A percentile compares a stretch with the other conserved stretches of the same genome.
These are phyloP conservation scores for Chalciporus pseudorubinellus DNA, from an alignment of 768 basidiomycete species.

Conservation along the genomic window DNA sequence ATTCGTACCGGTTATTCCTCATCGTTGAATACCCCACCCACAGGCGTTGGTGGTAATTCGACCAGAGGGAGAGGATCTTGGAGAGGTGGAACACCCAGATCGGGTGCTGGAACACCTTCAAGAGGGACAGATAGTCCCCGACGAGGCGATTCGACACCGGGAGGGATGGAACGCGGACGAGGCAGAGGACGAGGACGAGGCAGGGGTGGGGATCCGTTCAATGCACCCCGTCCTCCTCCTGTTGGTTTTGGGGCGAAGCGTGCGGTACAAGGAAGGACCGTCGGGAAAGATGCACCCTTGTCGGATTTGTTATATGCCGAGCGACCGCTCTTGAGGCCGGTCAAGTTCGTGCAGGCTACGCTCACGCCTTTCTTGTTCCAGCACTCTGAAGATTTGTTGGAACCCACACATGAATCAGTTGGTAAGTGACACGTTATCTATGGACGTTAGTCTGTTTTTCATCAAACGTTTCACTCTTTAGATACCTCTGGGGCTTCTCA, in stretches of 20 bases:
- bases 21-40: conserved; percentile 4
- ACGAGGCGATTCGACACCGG: conserved; percentile 7
- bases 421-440: conserved; percentile 39
- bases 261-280: neutral
- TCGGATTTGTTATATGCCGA: conserved; percentile 55
- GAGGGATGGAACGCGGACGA: conserved; percentile 20
- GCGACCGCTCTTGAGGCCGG: conserved; percentile 62
- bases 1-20: neutral
- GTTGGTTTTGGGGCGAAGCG: conserved; percentile 1
- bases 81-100: conserved; percentile 11
- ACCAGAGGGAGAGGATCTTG: conserved; percentile 5
- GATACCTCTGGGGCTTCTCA: conserved; percentile 48
- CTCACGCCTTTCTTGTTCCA: conserved; percentile 50
- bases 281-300: conserved; percentile 42
- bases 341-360: conserved; percentile 65
- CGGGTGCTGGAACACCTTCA: conserved; percentile 11
- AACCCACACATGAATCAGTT: conserved; percentile 49
- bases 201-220: conserved; percentile 8
- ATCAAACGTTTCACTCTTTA: neutral
- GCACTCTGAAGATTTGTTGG: conserved; percentile 58
- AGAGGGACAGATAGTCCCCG: conserved; percentile 16
- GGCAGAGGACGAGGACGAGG: conserved; percentile 27
- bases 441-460: conserved; percentile 5
- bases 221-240: conserved; percentile 1
- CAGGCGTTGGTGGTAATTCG: conserved; percentile 5